phyloP scores from a whole-genome alignment of 495 filamentous ascomycete species.

The Neurospora cerealis region DNA sequence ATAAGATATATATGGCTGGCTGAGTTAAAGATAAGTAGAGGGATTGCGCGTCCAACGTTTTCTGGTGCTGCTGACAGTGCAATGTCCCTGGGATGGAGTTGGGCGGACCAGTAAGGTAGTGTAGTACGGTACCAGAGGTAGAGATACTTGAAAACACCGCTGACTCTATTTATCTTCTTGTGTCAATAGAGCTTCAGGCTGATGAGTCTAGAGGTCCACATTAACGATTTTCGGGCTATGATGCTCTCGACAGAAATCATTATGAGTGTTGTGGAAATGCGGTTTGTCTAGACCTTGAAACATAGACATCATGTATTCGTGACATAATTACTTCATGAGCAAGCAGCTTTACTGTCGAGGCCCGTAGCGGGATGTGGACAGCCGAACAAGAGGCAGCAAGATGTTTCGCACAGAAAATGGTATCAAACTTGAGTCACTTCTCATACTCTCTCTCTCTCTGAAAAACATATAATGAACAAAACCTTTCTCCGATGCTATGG shows the following conservation, averaged over 20 bases:
- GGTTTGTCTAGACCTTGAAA: background rate
- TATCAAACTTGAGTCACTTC: background rate
- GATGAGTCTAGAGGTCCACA: too few relatives aligned
- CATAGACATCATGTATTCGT: background rate
- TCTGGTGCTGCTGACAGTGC: background rate
- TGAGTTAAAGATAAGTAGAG: background rate
- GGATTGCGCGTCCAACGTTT: background rate
- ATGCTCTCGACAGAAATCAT: background rate
- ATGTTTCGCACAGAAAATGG: background rate
- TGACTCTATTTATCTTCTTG: too few relatives aligned
- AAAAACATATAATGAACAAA: background rate
- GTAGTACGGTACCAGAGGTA: too few relatives aligned
- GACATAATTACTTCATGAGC: background rate
- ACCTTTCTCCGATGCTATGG: background rate
- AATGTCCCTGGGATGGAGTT: background rate
- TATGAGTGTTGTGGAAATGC: background rate
- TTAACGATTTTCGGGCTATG: too few relatives aligned
- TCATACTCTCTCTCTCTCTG: too few relatives aligned
- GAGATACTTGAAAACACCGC: too few relatives aligned
- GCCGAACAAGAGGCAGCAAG: background rate
- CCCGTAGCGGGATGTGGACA: background rate
- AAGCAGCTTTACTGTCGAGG: background rate
- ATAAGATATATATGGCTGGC: background rate
- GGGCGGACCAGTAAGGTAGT: background rate
- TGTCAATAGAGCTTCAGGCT: too few relatives aligned